Evolutionary conservation across 495 filamentous ascomycete species (phyloP).

Genomic region (Chaetomium fimeti): DNA sequence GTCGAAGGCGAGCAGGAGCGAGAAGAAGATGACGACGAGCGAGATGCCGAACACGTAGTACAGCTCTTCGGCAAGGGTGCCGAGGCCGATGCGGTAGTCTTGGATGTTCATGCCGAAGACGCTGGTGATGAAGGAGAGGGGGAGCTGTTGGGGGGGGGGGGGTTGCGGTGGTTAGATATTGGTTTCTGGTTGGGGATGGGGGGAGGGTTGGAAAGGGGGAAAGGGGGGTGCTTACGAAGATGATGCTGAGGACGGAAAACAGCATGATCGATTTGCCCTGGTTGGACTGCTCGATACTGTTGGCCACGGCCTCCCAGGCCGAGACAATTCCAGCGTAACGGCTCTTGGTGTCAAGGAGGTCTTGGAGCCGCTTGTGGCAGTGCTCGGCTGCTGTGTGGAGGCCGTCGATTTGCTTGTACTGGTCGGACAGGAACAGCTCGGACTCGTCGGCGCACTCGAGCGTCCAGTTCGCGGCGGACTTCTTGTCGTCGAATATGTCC

Average conservation of each 20-base stretch:
- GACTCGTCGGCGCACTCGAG: constrained; percentile 21
- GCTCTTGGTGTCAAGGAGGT: constrained; percentile 22
- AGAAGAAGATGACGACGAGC: constrained; percentile 21
- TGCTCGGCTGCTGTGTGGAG: constrained; percentile 21
- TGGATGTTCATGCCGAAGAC: constrained; percentile 26
- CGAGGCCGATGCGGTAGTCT: constrained; percentile 23
- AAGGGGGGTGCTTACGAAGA: constrained; percentile 8
- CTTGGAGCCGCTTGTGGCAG: constrained; percentile 18
- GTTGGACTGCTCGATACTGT: constrained; percentile 20
- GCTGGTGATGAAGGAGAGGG: constrained; percentile 22
- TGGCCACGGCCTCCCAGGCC: constrained; percentile 24
- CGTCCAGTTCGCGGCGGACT: constrained; percentile 20
- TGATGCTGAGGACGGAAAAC: constrained; percentile 24
- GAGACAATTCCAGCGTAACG: constrained; percentile 20
- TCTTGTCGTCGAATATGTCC: background rate
- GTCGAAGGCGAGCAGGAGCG: constrained; percentile 23
- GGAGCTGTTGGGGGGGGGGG: constrained; percentile 7
- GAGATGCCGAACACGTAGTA: constrained; percentile 24
- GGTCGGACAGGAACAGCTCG: constrained; percentile 19
- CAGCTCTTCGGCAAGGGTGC: constrained; percentile 17
- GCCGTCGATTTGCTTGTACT: constrained; percentile 20
- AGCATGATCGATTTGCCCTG: constrained; percentile 26
- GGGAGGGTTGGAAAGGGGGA: too few species aligned
- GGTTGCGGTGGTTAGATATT: background rate
- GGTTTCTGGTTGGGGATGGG: too few species aligned